phyloP scores from a whole-genome alignment of 495 filamentous ascomycete genomes.

The Delitschia confertaspora region DNA sequence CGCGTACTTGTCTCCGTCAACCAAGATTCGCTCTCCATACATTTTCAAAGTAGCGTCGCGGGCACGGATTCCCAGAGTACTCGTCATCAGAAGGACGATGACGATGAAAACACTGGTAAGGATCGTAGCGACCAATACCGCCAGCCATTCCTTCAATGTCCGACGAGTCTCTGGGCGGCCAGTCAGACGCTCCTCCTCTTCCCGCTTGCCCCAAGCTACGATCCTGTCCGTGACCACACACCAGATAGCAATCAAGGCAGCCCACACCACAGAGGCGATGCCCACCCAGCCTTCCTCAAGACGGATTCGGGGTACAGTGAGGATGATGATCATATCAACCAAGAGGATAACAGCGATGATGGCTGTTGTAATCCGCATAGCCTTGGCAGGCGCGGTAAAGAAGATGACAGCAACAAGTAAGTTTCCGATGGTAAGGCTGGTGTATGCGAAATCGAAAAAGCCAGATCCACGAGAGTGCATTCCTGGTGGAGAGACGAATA shows the following conservation, averaged over 20 bases:
- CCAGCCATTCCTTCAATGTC: slow-evolving; percentile 71
- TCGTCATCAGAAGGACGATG: slow-evolving; percentile 63
- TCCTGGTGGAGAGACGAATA: slow-evolving; percentile 79
- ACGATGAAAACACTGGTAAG: slow-evolving; percentile 56
- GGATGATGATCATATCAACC: slow-evolving; percentile 67
- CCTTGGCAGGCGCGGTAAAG: slow-evolving; percentile 72
- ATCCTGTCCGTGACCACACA: slow-evolving; percentile 55
- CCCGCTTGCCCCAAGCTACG: slow-evolving; percentile 80
- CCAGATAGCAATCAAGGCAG: slow-evolving; percentile 53
- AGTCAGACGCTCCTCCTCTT: slow-evolving; percentile 88
- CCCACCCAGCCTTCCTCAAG: slow-evolving; percentile 86
- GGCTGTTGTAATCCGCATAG: slow-evolving; percentile 59
- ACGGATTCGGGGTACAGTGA: slow-evolving; percentile 60
- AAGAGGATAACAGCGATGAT: slow-evolving; percentile 64
- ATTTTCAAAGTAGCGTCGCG: slow-evolving; percentile 61
- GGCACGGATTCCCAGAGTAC: slow-evolving; percentile 66
- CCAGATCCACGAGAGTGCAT: slow-evolving; percentile 80
- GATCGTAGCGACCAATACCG: slow-evolving; percentile 67
- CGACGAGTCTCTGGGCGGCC: slow-evolving; percentile 81
- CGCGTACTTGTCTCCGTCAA: slow-evolving; percentile 71
- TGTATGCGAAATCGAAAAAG: slow-evolving; percentile 69
- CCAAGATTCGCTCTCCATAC: slow-evolving; percentile 64
- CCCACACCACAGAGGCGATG: slow-evolving; percentile 75
- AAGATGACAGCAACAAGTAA: slow-evolving; percentile 72
- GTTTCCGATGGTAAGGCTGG: slow-evolving; percentile 44